These are phyloP conservation scores for Boletus rubroflammeus DNA, from an alignment of 768 basidiomycete genomes.

Conservation along the genomic window DNA sequence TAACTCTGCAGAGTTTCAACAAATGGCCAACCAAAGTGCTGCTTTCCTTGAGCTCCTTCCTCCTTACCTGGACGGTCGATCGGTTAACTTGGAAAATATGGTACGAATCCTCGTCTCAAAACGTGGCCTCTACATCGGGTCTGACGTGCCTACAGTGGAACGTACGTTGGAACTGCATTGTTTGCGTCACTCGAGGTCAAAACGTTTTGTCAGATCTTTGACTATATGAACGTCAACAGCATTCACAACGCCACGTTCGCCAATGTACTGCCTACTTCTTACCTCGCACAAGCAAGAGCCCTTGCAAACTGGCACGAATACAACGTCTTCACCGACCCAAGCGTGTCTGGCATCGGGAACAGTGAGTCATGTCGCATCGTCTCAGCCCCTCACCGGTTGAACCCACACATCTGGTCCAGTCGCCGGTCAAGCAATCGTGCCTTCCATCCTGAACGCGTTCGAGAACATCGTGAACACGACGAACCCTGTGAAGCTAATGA, in stretches of 20 bases:
- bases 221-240: conserved; percentile 69
- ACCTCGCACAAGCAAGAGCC: conserved; percentile 50
- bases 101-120: conserved; percentile 29
- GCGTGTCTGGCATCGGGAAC: conserved; percentile 61
- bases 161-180: conserved; percentile 27
- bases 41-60: conserved; percentile 47
- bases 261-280: conserved; percentile 42
- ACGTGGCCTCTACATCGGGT: neutral
- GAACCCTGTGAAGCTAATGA: conserved; percentile 54
- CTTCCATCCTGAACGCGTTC: conserved; percentile 55
- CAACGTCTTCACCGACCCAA: conserved; percentile 54
- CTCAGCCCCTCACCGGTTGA: neutral
- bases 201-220: conserved; percentile 46
- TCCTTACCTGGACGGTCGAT: conserved; percentile 52
- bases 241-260: conserved; percentile 63
- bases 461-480: conserved; percentile 45
- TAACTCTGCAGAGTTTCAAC: conserved; percentile 46
- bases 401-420: conserved; percentile 37
- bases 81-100: conserved; percentile 55
- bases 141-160: conserved; percentile 39
- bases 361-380: conserved; percentile 35
- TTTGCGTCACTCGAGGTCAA: neutral
- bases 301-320: conserved; percentile 76
- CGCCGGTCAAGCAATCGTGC: conserved; percentile 61
- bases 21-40: conserved; percentile 42